Base-by-base conservation (phyloP, 2,329 filamentous ascomycete genomes). In the Sclerotinia nivalis region DNA sequence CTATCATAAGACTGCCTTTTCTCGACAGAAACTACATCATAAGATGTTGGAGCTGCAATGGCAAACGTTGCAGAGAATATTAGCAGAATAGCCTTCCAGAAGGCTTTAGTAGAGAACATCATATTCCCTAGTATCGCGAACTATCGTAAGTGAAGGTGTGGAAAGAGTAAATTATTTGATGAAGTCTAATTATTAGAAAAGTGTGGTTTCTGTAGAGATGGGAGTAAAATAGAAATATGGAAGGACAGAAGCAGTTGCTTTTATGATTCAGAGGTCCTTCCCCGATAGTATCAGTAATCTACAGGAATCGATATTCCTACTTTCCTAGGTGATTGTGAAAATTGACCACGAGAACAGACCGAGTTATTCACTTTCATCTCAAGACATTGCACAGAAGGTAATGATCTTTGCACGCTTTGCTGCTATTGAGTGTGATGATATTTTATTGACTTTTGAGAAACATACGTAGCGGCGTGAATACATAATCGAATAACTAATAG, bases 1-100 rank as follows among this genome's bases (percentile, higher is more conserved):
- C 66, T 70, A 13, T 62, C 40, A 43, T 62, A 68, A 40, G 65
- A 22, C 28, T 70, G 64, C 37, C 66, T 70, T 15, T 40, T 56
- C 20, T 71, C 55, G 1, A 69, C 50, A 22, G 34, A 20, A n/a
- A n/a, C 52, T 31, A 22, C n/a, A 45, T n/a, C 7, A 2, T 47
- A 18, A 2, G 37, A 37, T 31, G 50, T 59, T 31, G 64, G 64
- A 59, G 64, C 64, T 58, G 50, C 64, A 66, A 59, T 31, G 22
- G 54, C 37, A 34, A 66, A 47, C 7, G 64, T 59, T 59, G 54
- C 50, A n/a, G 50, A 50, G 31, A 64, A 64, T 8, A 64, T 64
- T 10, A 64, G 34, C 15, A 64, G 4, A 40, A 64, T 43, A 3
- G 61, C 47, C n/a, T 64, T 52, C 61, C 34, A 25, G 13, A 64